Base-by-base conservation (phyloP, 805 yeast genomes). In the Middelhovenomyces tepae region DNA sequence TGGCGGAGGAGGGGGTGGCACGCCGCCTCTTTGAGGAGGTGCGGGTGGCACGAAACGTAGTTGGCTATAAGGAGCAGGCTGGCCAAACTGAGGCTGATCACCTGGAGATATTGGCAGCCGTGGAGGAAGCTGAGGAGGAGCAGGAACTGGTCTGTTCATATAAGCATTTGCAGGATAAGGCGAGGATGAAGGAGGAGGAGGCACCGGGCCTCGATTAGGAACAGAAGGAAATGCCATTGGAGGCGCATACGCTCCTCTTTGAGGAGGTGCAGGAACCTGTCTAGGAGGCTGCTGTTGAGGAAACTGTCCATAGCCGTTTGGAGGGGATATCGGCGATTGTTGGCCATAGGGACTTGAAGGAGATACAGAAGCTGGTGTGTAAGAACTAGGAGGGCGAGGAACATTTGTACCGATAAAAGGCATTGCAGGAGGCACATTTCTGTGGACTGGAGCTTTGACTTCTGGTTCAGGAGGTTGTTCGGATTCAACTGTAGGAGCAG, bases 101-200 rank as follows among this genome's bases (percentile, higher is more conserved):
- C 41, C 40, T n/a, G 40, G 28, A 15, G 30, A 28, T 13, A 36
- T 44, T 10, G 56, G 44, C 17, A 34, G 35, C 8, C 57, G 44
- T 1, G 56, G 54, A 2, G 56, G 54, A 15, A 49, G 44, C 27
- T 47, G 40, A 2, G 54, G 57, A 7, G 45, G 45, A 16, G 57
- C 47, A 6, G 59, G 56, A 9, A 37, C 48, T 3, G 71, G 67
- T 2, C 64, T 61, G 39, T 62, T n/a, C n/a, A n/a, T 54, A 29
- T 57, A 39, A 23, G 37, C 27, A 21, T 24, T 35, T 14, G 41
- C 37, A 13, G 33, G 32, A 19, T 38, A 34, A 7, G 32, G 21
- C 7, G 34, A 31, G 9, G 49, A 46, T 13, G 36, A 37, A 9
- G 48, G 44, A 11, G 44, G 42, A 15, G 45, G 40, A 10, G 44